Evolutionary conservation across 805 yeast species (phyloP), one percentile per base, ranked within the genome.

Genomic region (Candida loeiensis): DNA sequence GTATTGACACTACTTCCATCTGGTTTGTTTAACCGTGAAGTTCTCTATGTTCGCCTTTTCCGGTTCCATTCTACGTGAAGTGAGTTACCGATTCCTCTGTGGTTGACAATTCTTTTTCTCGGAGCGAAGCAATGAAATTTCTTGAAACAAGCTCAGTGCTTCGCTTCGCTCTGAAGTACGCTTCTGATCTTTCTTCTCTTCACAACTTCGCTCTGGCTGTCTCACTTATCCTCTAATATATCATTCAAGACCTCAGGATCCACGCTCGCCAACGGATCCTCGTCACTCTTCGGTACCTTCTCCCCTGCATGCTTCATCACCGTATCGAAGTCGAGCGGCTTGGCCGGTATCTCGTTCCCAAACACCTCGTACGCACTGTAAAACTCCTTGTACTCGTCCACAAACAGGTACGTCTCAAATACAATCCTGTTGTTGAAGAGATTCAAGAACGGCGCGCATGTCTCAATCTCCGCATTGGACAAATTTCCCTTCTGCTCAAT

Each of bases 381-480:
- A 22, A 65, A 55, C 15, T 42, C 47, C n/a, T 45, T 49, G 8
- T 38, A 46, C 11, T 36, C 33, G 6, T 26, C 48, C n/a, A 40
- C 50, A 19, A 49, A 50, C 16, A 53, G 55, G 48, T 55, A 67
- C 8, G 58, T 54, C 20, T 63, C 55, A 44, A 66, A 58, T 34
- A 51, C 51, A 17, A 64, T 52, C 32, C 53, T 49, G 45, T 55
- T 56, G 37, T 57, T 59, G 20, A 64, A 52, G 28, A 66, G 43
- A 36, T 59, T 58, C 35, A 59, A 49, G 40, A 58, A 65, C 4
- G 73, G 72, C 16, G 54, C 56, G 45, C 80, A 71, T 0, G 82
- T 75, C 47, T 78, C 82, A 39, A 79, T 71, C 51, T 78, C 83
- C 22, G 77, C 71, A 42, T 74, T 73, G 0, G 77, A 69, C 21